Conservation (phyloP, 768 basidiomycete species). For the Xerocomellus chrysenteron region DNA sequence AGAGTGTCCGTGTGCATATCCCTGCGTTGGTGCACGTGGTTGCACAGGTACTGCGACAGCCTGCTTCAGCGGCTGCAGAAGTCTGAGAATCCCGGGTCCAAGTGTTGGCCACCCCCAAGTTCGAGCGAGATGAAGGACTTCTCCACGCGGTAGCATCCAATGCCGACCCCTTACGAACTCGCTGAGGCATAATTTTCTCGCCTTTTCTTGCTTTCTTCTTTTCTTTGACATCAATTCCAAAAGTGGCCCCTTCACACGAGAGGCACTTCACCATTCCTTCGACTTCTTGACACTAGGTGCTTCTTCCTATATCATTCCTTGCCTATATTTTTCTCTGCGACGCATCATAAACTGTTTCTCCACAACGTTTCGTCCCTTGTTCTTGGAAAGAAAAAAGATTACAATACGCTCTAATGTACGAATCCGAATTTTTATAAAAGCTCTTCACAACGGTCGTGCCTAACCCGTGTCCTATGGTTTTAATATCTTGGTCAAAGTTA, state of each 20-base stretch:
- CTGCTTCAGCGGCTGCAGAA: constrained; percentile 3
- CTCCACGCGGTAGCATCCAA: constrained; percentile 1
- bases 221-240: not conserved
- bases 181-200: not conserved
- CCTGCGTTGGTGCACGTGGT: constrained; percentile 26
- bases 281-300: constrained; percentile 5
- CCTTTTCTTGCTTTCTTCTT: not conserved
- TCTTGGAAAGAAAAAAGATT: constrained; percentile 3
- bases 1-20: constrained; percentile 20
- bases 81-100: not conserved
- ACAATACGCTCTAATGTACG: constrained; percentile 21
- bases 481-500: constrained; percentile 21
- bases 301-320: not conserved
- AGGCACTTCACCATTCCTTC: not conserved
- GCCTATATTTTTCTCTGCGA: constrained; percentile 2
- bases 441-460: not conserved
- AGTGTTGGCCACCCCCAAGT: not conserved
- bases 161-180: not conserved
- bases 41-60: constrained; percentile 13
- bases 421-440: constrained; percentile 3
- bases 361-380: not conserved
- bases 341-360: constrained; percentile 1
- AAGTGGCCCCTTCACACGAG: not conserved
- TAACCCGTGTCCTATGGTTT: not conserved
- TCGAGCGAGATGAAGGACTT: constrained; percentile 4